These are phyloP conservation scores for Cyclanthera cordifolia DNA, from an alignment of 306 rosid genomes.

Conservation along the genomic window DNA sequence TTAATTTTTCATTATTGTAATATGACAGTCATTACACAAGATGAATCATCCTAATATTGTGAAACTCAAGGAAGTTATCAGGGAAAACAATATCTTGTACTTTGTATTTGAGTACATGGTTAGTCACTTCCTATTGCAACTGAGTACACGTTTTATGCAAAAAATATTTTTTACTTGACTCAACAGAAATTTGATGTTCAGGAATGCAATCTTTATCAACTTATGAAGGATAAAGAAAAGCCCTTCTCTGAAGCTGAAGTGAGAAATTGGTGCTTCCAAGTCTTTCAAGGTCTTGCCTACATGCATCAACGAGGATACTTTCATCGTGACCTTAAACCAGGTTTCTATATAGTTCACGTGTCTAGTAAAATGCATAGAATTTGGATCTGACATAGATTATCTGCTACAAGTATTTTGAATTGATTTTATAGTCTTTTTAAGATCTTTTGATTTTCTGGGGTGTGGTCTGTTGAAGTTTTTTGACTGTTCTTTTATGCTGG, in stretches of 20 bases:
- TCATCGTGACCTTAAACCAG: slow-evolving; percentile 98
- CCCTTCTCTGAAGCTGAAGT: slow-evolving; percentile 72
- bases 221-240: slow-evolving; percentile 76
- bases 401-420: not conserved
- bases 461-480: not conserved
- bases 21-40: slow-evolving; percentile 60
- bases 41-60: slow-evolving; percentile 93
- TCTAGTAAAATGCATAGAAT: not conserved
- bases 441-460: not conserved
- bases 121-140: slow-evolving; percentile 17
- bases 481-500: not conserved
- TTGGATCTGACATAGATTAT: not conserved
- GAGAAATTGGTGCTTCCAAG: slow-evolving; percentile 94
- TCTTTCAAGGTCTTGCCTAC: slow-evolving; percentile 93
- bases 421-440: not conserved
- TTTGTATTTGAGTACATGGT: slow-evolving; percentile 97
- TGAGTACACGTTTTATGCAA: not conserved
- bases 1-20: not conserved
- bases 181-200: slow-evolving; percentile 4
- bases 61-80: slow-evolving; percentile 90
- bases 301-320: slow-evolving; percentile 98
- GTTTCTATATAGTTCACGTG: slow-evolving; percentile 22
- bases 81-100: slow-evolving; percentile 73
- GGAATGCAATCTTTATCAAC: slow-evolving; percentile 89
- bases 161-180: not conserved